These are phyloP conservation scores for Tylopilus rubrobrunneus DNA, from an alignment of 768 basidiomycete genomes.

Conservation along the genomic window DNA sequence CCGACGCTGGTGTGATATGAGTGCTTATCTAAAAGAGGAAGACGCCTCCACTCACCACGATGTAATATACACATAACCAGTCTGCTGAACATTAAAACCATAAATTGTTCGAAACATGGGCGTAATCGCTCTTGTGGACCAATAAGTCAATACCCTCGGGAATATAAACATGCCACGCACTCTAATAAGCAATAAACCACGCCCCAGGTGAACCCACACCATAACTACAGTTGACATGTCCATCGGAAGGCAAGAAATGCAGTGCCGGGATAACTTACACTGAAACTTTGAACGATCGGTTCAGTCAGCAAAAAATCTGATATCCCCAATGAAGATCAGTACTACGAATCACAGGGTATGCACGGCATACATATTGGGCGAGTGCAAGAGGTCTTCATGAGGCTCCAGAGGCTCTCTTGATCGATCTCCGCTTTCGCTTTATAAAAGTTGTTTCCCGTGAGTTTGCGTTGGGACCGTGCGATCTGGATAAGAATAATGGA, in stretches of 20 bases:
- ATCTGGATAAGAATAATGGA: slow-evolving; percentile 63
- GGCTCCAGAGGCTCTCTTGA: slow-evolving; percentile 43
- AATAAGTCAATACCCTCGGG: not conserved
- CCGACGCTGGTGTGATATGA: slow-evolving; percentile 43
- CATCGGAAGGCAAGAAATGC: not conserved
- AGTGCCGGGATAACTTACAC: slow-evolving; percentile 38
- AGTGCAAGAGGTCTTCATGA: slow-evolving; percentile 67
- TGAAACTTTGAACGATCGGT: slow-evolving; percentile 69
- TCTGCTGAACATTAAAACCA: slow-evolving; percentile 54
- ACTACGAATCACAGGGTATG: not conserved
- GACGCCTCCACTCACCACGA: slow-evolving; percentile 41
- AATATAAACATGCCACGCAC: slow-evolving; percentile 28
- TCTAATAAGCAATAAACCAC: slow-evolving; percentile 63
- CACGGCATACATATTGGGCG: slow-evolving; percentile 60
- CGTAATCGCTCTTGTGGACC: slow-evolving; percentile 43
- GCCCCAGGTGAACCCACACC: slow-evolving; percentile 73
- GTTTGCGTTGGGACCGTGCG: slow-evolving; percentile 61
- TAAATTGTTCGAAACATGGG: slow-evolving; percentile 55
- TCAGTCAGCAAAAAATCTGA: slow-evolving; percentile 39
- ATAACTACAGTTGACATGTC: slow-evolving; percentile 40
- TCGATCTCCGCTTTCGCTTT: slow-evolving; percentile 63
- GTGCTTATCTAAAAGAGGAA: not conserved
- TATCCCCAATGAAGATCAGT: not conserved
- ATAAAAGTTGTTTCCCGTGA: slow-evolving; percentile 58
- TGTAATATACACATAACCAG: slow-evolving; percentile 55